Evolutionary conservation across 352 stramenopile species (phyloP).

Genomic region (Phytophthora hybrid): DNA sequence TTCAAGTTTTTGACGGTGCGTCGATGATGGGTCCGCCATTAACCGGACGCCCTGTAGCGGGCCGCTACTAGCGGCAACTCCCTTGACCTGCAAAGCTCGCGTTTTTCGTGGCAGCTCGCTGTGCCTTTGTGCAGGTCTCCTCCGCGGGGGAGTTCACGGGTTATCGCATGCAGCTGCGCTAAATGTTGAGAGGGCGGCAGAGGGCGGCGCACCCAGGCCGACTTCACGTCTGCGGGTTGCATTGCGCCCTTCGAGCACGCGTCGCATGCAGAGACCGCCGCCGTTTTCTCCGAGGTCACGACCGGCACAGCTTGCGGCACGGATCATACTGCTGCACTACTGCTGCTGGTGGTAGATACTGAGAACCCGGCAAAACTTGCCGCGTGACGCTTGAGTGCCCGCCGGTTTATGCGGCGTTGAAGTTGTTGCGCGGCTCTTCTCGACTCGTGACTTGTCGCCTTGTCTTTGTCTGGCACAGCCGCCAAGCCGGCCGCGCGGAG

Average conservation of each 20-base stretch:
- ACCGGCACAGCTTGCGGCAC: not conserved
- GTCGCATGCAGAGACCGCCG: not conserved
- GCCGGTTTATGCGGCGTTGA: slow-evolving; percentile 28
- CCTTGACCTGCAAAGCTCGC: not conserved
- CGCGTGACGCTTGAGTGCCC: slow-evolving; percentile 3
- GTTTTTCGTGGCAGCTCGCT: slow-evolving; percentile 13
- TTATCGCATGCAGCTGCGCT: slow-evolving; percentile 25
- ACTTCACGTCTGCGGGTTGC: too few species aligned
- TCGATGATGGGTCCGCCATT: not conserved
- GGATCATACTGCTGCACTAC: not conserved
- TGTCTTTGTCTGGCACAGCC: slow-evolving; percentile 27
- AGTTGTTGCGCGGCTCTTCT: slow-evolving; percentile 19
- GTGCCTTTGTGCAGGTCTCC: slow-evolving; percentile 2
- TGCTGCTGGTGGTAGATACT: not conserved
- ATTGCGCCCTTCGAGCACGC: not conserved
- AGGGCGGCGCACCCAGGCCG: not conserved
- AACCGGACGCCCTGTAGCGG: too few species aligned
- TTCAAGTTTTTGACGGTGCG: not conserved
- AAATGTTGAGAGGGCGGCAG: slow-evolving; percentile 23
- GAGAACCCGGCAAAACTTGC: not conserved
- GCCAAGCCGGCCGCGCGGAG: not conserved
- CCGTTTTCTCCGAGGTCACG: slow-evolving; percentile 3
- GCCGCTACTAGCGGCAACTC: not conserved
- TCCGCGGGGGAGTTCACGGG: not conserved
- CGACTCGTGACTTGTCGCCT: slow-evolving; percentile 29